Conservation (phyloP, 306 rosid species). For the Amphicarpaea edgeworthii region DNA sequence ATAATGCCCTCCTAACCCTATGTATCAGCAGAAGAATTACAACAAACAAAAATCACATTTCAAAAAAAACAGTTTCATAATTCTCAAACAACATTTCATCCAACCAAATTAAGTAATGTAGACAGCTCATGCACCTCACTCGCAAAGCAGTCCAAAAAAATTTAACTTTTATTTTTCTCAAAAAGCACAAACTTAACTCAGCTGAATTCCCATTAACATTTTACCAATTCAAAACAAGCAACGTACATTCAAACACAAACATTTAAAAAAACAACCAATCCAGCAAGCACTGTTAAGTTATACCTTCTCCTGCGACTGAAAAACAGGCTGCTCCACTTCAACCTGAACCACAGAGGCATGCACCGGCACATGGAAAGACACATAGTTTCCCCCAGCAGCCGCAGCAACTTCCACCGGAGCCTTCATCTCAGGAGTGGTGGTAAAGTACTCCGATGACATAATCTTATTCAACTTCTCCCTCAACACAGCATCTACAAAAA, state of each 20-base stretch:
- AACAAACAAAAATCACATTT: slow-evolving; percentile 14
- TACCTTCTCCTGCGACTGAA: slow-evolving; percentile 74
- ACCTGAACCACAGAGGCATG: slow-evolving; percentile 51
- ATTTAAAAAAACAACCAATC: slow-evolving; percentile 2
- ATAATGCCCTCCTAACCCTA: background rate
- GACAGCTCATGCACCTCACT: background rate
- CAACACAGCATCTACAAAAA: slow-evolving; percentile 71
- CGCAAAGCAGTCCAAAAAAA: background rate
- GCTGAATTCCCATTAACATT: background rate
- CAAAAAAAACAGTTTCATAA: background rate
- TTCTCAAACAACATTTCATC: background rate
- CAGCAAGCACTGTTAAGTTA: slow-evolving; percentile 47
- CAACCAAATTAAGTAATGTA: slow-evolving; percentile 28
- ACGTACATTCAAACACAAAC: slow-evolving; percentile 16
- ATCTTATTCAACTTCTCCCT: slow-evolving; percentile 88
- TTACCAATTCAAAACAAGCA: no score
- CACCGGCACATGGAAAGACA: slow-evolving; percentile 73
- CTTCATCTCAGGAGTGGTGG: slow-evolving; percentile 90
- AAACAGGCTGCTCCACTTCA: slow-evolving; percentile 63
- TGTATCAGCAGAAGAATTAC: background rate
- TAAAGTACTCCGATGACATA: slow-evolving; percentile 88
- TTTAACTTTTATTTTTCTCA: background rate
- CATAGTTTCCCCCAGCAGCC: slow-evolving; percentile 79
- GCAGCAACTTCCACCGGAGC: slow-evolving; percentile 90
- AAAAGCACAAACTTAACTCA: background rate